Base-by-base conservation (phyloP, 768 basidiomycete species). In the Leccinum truebloodii region DNA sequence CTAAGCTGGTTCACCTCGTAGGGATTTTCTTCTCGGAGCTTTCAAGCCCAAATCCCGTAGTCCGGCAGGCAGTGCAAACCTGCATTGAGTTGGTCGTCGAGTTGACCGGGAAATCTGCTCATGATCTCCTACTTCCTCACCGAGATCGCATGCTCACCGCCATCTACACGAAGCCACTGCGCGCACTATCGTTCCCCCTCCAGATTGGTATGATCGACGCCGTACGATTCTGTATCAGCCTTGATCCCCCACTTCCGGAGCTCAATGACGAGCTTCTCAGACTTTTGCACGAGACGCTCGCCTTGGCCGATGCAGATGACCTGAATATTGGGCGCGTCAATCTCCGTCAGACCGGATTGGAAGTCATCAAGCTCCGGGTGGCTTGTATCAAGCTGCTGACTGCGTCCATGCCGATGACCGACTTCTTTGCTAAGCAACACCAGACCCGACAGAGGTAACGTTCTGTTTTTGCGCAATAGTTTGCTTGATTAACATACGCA, bases 181-280 rank as follows among this genome's bases (percentile, higher is more conserved):
- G 97, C 55, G 97, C 97, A 0, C 82, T 99, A 26, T 95, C 95
- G 2, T 95, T 98, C 72, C 82, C 89, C 16, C 93, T 94, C 68
- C 97, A 98, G 73, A 97, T 98, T 59, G 97, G 95, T 32, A 95
- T 98, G 84, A 94, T 98, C 60, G 97, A 98, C 68, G 94, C 94
- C 18, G 87, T 98, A 61, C 90, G 95, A 10, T 99, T 95, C 72
- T 93, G 94, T 71, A 86, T 99, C 62, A 90, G 86, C 59, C 79
- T 98, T 35, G 85, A 92, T 28, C 95, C 97, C 10, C 92, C 94
- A 1, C 82, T 98, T 26, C 87, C 94, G 2, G 95, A 97, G 65
- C 79, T 95, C 44, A 94, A 93, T 63, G 96, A 98, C 49, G 95
- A 98, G 72, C 85, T 98, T 52, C 79, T 94, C 53, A 88, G 96